Conservation (phyloP, 1,284 basidiomycete species). For the Ceratobasidium sp. region DNA sequence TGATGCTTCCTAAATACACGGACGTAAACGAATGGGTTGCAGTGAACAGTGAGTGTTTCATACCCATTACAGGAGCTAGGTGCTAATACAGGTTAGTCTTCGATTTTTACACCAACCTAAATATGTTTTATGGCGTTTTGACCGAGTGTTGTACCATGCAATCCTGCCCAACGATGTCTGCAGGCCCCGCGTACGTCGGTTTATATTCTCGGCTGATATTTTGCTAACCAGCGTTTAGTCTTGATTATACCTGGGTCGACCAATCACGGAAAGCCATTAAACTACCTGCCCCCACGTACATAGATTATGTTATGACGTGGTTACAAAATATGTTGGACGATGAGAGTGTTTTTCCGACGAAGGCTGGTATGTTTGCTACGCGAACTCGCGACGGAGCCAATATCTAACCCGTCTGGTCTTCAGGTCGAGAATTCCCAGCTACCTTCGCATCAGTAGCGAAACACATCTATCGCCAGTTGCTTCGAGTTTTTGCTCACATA, state of each 20-base stretch:
- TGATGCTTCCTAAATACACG: slow-evolving; percentile 96
- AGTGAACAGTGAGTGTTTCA: slow-evolving; percentile 40
- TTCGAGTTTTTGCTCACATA: slow-evolving; percentile 97
- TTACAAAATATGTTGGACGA: slow-evolving; percentile 95
- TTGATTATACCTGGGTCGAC: slow-evolving; percentile 99
- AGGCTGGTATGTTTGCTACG: slow-evolving; percentile 76
- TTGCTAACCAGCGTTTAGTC: slow-evolving; percentile 62
- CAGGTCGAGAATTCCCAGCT: slow-evolving; percentile 91
- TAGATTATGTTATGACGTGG: slow-evolving; percentile 99
- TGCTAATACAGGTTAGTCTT: slow-evolving; percentile 71
- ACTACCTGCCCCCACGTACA: slow-evolving; percentile 95
- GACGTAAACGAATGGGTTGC: slow-evolving; percentile 97
- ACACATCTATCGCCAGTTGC: slow-evolving; percentile 96
- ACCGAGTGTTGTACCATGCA: slow-evolving; percentile 95
- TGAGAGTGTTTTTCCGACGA: slow-evolving; percentile 94
- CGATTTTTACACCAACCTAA: slow-evolving; percentile 96
- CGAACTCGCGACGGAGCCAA: not conserved
- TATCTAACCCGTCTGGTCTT: not conserved
- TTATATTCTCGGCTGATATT: not conserved
- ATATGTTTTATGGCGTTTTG: slow-evolving; percentile 96
- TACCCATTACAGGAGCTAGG: not conserved
- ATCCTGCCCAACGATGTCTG: slow-evolving; percentile 94
- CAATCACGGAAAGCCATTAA: slow-evolving; percentile 94
- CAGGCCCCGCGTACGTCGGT: slow-evolving; percentile 81
- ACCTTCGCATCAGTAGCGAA: slow-evolving; percentile 94